Evolutionary conservation across 2,329 filamentous ascomycete genomes (phyloP).

Genomic region (Paraphaeosphaeria sporulosa): DNA sequence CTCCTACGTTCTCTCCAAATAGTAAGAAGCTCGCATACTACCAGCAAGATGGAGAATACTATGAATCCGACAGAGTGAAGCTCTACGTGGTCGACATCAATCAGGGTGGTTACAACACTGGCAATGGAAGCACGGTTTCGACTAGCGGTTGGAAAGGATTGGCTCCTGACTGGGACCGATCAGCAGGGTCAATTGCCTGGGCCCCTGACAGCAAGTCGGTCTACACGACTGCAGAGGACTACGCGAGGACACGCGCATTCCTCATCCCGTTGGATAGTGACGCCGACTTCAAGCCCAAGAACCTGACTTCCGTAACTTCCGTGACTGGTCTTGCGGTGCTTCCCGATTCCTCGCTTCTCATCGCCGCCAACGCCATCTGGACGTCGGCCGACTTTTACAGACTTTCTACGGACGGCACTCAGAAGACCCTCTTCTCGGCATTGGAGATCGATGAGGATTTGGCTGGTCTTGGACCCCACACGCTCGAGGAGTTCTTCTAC

Average conservation of each 20-base stretch:
- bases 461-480: slow-evolving; percentile 69
- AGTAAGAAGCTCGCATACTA: slow-evolving; percentile 79
- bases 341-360: slow-evolving; percentile 63
- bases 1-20: slow-evolving; percentile 77
- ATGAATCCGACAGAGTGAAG: slow-evolving; percentile 81
- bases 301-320: slow-evolving; percentile 54
- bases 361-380: slow-evolving; percentile 43
- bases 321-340: slow-evolving; percentile 59
- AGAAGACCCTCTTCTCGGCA: slow-evolving; percentile 62
- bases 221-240: slow-evolving; percentile 45
- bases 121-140: slow-evolving; percentile 25
- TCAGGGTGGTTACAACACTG: slow-evolving; percentile 14
- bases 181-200: slow-evolving; percentile 39
- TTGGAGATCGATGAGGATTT: slow-evolving; percentile 68
- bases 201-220: slow-evolving; percentile 41
- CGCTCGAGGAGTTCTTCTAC: slow-evolving; percentile 76
- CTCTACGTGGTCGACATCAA: slow-evolving; percentile 43
- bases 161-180: slow-evolving; percentile 41
- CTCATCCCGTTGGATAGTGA: slow-evolving; percentile 67
- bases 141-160: slow-evolving; percentile 42
- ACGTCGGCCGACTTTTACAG: slow-evolving; percentile 43
- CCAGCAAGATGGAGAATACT: slow-evolving; percentile 68
- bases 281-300: slow-evolving; percentile 53
- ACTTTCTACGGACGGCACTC: slow-evolving; percentile 40
- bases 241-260: slow-evolving; percentile 58